phyloP scores from a whole-genome alignment of 2,329 filamentous ascomycete species.

The Daldinia sp. region DNA sequence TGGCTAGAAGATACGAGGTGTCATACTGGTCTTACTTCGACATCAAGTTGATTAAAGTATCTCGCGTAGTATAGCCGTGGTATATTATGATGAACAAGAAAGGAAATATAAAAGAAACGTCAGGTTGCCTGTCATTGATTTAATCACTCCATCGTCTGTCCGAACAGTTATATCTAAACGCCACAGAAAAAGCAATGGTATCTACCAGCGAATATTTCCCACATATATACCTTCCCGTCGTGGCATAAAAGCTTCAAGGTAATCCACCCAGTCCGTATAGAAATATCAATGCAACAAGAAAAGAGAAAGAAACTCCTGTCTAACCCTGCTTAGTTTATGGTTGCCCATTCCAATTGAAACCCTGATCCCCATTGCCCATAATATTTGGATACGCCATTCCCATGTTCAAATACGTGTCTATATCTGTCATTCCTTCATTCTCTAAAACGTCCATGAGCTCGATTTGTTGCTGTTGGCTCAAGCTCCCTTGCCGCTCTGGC shows the following conservation, averaged over 20 bases:
- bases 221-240: conserved; percentile 27
- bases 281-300: conserved; percentile 13
- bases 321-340: conserved; percentile 13
- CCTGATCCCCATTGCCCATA: conserved; percentile 31
- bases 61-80: not conserved
- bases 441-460: conserved; percentile 87
- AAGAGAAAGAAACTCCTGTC: conserved; percentile 8
- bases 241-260: conserved; percentile 21
- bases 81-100: not conserved
- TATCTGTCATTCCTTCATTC: conserved; percentile 72
- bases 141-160: conserved; percentile 15
- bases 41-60: not conserved
- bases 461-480: conserved; percentile 84
- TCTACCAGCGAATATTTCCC: conserved; percentile 34
- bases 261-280: conserved; percentile 15
- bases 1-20: not conserved
- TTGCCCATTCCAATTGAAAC: conserved; percentile 31
- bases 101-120: not conserved
- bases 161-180: conserved; percentile 32
- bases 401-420: conserved; percentile 69
- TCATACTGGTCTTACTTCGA: not conserved
- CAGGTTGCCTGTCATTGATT: conserved; percentile 7
- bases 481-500: conserved; percentile 71
- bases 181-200: conserved; percentile 37
- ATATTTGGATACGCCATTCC: conserved; percentile 47